Evolutionary conservation across 495 filamentous ascomycete genomes (phyloP), one percentile per base, ranked within the genome.

Genomic region (Aspergillus ellipticus): DNA sequence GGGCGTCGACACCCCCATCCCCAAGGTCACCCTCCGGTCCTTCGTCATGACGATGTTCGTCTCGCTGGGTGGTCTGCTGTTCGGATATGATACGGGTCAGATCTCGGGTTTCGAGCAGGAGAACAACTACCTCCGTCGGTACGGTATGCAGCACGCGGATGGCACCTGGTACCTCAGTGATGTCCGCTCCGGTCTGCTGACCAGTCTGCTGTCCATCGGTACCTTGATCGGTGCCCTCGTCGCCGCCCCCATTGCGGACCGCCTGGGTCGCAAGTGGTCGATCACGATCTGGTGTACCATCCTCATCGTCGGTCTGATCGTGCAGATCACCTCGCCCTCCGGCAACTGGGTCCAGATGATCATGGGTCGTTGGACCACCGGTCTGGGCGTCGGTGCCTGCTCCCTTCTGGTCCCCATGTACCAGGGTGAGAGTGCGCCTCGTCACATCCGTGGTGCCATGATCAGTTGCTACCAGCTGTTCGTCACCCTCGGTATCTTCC

Each of bases 401-500:
- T 88, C 83, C 3, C 81, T 91, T 15, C 65, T 84, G 4, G 83
- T 90, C 0, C 87, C 87, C 49, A 85, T 90, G 80, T 90, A 88
- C 67, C 84, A 87, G 69, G 81, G 83, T 54, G 87, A 90, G 68
- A 86, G 83, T 50, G 82, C 80, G 15, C 85, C 85, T 4, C 74
- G 76, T 54, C 80, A 85, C 45, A 76, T 90, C 56, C 83, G 87
- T 60, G 86, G 85, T 66, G 74, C 87, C 41, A 75, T 89, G 56
- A 82, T 89, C 52, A 72, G 79, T 80, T 73, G 77, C 75, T 94
- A 96, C 73, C 90, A 95, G 71, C 82, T 95, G 1, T 91, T 94
- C 70, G 89, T 96, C 73, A 93, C 90, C 8, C 71, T 91, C 35
- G 90, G 90, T 55, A 95, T 93, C 70, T 89, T 90, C 73, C 77